These are phyloP conservation scores for Starmerella khaoyaiensis DNA, from an alignment of 805 yeast genomes.

Conservation along the genomic window DNA sequence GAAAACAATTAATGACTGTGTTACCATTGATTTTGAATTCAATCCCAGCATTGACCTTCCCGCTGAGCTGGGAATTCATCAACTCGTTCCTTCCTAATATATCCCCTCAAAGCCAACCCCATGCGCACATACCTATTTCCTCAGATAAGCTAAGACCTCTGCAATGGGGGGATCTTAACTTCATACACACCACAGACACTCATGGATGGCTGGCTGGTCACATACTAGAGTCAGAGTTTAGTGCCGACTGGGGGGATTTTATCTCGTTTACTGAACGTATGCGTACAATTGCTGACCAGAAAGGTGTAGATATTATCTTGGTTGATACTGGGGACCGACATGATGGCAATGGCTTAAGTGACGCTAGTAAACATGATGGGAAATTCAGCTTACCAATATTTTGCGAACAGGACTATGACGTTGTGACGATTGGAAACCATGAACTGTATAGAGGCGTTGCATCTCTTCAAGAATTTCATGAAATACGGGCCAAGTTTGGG, in stretches of 20 bases:
- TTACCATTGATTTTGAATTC: too few species aligned
- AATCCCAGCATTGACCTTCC: too few species aligned
- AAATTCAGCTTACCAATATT: conserved; percentile 46
- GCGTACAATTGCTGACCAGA: conserved; percentile 32
- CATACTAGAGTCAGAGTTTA: conserved; percentile 42
- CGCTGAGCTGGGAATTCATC: too few species aligned
- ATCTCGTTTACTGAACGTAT: conserved; percentile 49
- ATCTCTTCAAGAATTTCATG: conserved; percentile 46
- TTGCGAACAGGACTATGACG: conserved; percentile 49
- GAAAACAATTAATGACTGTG: too few species aligned
- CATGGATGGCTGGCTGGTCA: conserved; percentile 96
- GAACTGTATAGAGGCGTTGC: conserved; percentile 63
- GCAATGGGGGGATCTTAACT: conserved; percentile 60
- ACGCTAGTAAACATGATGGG: conserved; percentile 63
- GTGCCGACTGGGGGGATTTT: conserved; percentile 89
- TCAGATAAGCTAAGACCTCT: conserved; percentile 36
- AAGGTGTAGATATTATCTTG: conserved; percentile 49
- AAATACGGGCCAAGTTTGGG: conserved; percentile 38
- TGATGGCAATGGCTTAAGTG: conserved; percentile 79
- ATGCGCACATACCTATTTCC: conserved; percentile 8
- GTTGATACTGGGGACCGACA: conserved; percentile 86
- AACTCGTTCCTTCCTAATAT: too few species aligned
- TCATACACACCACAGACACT: conserved; percentile 90
- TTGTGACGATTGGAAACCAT: conserved; percentile 79
- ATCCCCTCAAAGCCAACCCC: too few species aligned